Conservation (phyloP, 441 rosid genomes). For the Euphorbia celastroides region DNA sequence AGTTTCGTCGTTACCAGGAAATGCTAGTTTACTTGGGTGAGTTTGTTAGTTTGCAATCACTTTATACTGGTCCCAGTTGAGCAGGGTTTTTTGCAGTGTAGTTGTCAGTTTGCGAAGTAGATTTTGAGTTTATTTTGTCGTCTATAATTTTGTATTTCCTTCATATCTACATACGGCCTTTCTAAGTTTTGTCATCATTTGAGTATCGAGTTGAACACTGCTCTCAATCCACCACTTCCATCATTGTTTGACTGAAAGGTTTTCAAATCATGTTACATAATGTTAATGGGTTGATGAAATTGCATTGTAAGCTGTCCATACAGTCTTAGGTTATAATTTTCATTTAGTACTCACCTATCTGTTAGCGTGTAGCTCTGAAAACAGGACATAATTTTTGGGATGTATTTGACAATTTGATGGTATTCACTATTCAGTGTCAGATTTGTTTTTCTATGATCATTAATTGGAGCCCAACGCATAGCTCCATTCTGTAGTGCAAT, state of each 20-base stretch:
- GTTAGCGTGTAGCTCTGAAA: not conserved
- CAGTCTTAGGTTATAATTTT: not conserved
- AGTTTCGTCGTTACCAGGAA: slow-evolving; percentile 73
- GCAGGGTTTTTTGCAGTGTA: not conserved
- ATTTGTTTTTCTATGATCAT: not conserved
- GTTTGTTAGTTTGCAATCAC: slow-evolving; percentile 19
- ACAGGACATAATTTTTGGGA: not conserved
- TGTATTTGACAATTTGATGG: not conserved
- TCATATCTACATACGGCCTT: not conserved
- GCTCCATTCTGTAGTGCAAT: not conserved
- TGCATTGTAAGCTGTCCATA: not conserved
- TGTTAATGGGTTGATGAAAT: not conserved
- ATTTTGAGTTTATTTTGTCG: not conserved
- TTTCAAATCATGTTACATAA: not conserved
- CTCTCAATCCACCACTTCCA: not conserved
- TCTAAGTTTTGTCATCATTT: not conserved
- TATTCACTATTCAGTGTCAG: not conserved
- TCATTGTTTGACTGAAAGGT: not conserved
- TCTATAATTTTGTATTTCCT: not conserved
- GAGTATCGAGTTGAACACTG: not conserved
- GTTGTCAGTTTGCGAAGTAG: not conserved
- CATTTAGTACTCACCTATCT: not conserved
- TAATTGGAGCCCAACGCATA: not conserved
- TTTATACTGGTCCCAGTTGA: not conserved
- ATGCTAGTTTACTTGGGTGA: slow-evolving; percentile 89